Conservation (phyloP, 2,329 filamentous ascomycete species). For the Clarireedia hainanense region DNA sequence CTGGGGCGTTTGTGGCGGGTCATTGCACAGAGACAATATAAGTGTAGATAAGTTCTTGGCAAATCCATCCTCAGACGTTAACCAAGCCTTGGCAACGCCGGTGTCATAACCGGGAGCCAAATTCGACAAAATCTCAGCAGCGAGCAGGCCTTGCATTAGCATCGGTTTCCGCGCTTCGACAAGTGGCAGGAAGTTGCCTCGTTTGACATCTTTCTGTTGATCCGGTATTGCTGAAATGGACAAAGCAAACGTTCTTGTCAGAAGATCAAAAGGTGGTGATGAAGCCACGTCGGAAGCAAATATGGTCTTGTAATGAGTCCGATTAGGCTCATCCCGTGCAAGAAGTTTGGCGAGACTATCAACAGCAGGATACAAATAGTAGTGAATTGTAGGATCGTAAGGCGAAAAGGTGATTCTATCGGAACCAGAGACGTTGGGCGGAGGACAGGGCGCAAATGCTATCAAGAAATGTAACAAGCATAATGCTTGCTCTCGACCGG, state of each 20-base stretch:
- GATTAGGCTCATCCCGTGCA: slow-evolving; percentile 87
- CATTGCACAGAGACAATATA: slow-evolving; percentile 58
- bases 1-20: slow-evolving; percentile 43
- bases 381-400: slow-evolving; percentile 75
- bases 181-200: slow-evolving; percentile 53
- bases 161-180: slow-evolving; percentile 81
- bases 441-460: slow-evolving; percentile 76
- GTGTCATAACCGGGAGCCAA: slow-evolving; percentile 65
- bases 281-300: slow-evolving; percentile 65
- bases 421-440: slow-evolving; percentile 47
- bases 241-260: slow-evolving; percentile 81
- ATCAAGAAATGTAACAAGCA: slow-evolving; percentile 84
- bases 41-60: slow-evolving; percentile 71
- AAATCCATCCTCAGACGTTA: slow-evolving; percentile 77
- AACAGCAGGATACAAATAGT: slow-evolving; percentile 82
- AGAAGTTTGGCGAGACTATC: slow-evolving; percentile 88
- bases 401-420: slow-evolving; percentile 65
- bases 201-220: slow-evolving; percentile 49
- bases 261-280: slow-evolving; percentile 63
- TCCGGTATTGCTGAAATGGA: slow-evolving; percentile 81
- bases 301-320: slow-evolving; percentile 73
- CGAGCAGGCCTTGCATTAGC: slow-evolving; percentile 84
- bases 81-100: slow-evolving; percentile 68
- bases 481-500: slow-evolving; percentile 78
- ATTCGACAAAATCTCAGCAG: slow-evolving; percentile 78